A percentile compares a stretch with the other conserved stretches of the same genome.
phyloP scores from a whole-genome alignment of 208 protist species.

The Spongospora subterranea region DNA sequence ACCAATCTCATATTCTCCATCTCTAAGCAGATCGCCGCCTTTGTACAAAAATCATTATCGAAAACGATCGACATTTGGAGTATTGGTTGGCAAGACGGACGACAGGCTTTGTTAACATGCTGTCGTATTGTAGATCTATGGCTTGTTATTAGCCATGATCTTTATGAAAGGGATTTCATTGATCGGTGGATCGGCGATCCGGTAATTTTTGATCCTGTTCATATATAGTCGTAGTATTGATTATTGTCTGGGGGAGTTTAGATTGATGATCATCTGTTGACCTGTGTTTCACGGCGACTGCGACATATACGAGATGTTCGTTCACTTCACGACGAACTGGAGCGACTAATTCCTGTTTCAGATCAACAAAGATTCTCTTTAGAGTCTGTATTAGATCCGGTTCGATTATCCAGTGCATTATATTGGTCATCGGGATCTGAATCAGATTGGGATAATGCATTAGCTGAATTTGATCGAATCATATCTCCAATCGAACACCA shows the following conservation, averaged over 20 bases:
- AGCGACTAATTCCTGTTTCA: conserved; percentile 62
- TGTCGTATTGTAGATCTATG: conserved; percentile 62
- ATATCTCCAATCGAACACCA: conserved; percentile 77
- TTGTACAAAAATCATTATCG: conserved; percentile 49
- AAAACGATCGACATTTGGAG: conserved; percentile 38
- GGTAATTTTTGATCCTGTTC: not conserved
- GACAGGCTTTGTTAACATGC: not conserved
- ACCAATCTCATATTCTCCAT: conserved; percentile 45
- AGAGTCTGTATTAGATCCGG: conserved; percentile 57
- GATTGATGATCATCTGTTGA: conserved; percentile 67
- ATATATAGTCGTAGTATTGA: conserved; percentile 60
- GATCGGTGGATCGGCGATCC: conserved; percentile 63
- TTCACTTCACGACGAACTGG: conserved; percentile 71
- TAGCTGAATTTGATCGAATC: conserved; percentile 75
- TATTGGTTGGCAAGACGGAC: conserved; percentile 45
- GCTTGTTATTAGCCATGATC: conserved; percentile 64
- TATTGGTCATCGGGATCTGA: conserved; percentile 83
- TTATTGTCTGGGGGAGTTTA: conserved; percentile 58
- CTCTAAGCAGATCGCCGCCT: conserved; percentile 38
- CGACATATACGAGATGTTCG: not conserved
- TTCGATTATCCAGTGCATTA: conserved; percentile 75
- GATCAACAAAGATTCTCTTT: conserved; percentile 63
- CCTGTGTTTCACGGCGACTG: conserved; percentile 62
- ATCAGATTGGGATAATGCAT: conserved; percentile 80
- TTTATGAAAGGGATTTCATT: conserved; percentile 60